A percentile compares a stretch with the other conserved stretches of the same genome.
These are phyloP conservation scores for Sarocladium oryzae DNA, from an alignment of 2,329 filamentous ascomycete genomes.

Conservation along the genomic window DNA sequence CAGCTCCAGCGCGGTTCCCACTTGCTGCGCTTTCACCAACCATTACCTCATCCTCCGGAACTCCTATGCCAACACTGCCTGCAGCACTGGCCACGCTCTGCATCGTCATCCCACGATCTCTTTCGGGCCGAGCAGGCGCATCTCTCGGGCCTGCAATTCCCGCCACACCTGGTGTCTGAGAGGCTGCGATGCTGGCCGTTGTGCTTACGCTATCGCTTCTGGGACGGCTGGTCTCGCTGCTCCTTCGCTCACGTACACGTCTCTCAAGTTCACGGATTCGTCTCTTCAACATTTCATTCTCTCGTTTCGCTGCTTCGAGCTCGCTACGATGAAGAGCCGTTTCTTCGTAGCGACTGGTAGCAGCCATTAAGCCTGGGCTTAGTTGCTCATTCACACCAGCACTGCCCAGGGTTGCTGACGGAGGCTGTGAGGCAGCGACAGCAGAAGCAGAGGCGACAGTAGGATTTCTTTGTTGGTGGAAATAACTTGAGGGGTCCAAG, in stretches of 20 bases:
- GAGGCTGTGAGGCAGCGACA: slow-evolving; percentile 15
- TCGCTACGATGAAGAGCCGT: slow-evolving; percentile 53
- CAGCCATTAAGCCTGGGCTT: slow-evolving; percentile 49
- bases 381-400: slow-evolving; percentile 30
- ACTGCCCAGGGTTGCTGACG: slow-evolving; percentile 33
- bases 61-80: slow-evolving; percentile 44
- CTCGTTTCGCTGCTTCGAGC: slow-evolving; percentile 53
- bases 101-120: slow-evolving; percentile 35
- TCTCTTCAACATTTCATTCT: slow-evolving; percentile 57
- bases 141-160: slow-evolving; percentile 38
- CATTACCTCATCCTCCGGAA: slow-evolving; percentile 52
- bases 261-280: slow-evolving; percentile 57
- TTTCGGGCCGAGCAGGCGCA: slow-evolving; percentile 25
- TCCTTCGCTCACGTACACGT: slow-evolving; percentile 40
- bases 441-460: slow-evolving; percentile 21
- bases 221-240: slow-evolving; percentile 38
- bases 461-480: slow-evolving; percentile 40
- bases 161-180: slow-evolving; percentile 27
- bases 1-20: slow-evolving; percentile 22
- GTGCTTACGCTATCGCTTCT: slow-evolving; percentile 50
- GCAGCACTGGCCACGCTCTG: slow-evolving; percentile 38
- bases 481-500: slow-evolving; percentile 37
- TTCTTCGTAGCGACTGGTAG: slow-evolving; percentile 56
- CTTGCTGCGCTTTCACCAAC: slow-evolving; percentile 59
- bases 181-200: slow-evolving; percentile 39